phyloP scores from a whole-genome alignment of 2,329 filamentous ascomycete genomes.

The Curvularia verruculosa region DNA sequence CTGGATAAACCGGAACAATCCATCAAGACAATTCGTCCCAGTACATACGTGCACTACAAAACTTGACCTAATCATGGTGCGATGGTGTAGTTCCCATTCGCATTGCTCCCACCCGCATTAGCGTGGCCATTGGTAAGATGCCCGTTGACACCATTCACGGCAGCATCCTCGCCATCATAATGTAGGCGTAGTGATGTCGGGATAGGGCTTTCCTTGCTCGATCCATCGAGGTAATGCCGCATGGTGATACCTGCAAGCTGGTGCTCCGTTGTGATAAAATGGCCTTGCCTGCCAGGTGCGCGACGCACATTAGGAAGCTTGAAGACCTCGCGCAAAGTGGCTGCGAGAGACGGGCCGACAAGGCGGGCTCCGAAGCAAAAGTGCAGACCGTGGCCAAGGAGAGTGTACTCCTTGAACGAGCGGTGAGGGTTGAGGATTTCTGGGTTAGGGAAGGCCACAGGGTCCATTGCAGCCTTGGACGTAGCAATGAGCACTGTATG shows the following conservation, averaged over 20 bases:
- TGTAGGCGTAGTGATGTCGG: slow-evolving; percentile 35
- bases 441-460: slow-evolving; percentile 40
- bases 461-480: slow-evolving; percentile 48
- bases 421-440: slow-evolving; percentile 49
- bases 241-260: slow-evolving; percentile 57
- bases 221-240: slow-evolving; percentile 57
- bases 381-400: slow-evolving; percentile 43
- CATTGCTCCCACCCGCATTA: slow-evolving; percentile 20
- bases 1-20: neutral
- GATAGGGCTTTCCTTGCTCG: slow-evolving; percentile 54
- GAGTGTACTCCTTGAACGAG: slow-evolving; percentile 39
- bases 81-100: slow-evolving; percentile 24
- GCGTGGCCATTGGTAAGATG: slow-evolving; percentile 18
- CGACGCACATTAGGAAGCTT: slow-evolving; percentile 43
- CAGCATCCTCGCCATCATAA: slow-evolving; percentile 30
- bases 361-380: slow-evolving; percentile 44
- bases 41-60: neutral
- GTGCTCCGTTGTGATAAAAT: slow-evolving; percentile 53
- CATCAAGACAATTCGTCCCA: neutral
- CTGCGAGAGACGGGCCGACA: slow-evolving; percentile 36
- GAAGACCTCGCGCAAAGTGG: slow-evolving; percentile 43
- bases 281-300: slow-evolving; percentile 40
- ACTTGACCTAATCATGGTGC: slow-evolving; percentile 15
- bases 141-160: neutral
- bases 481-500: slow-evolving; percentile 49